Evolutionary conservation across 2,329 filamentous ascomycete species (phyloP).

Genomic region (Dactylonectria estremocensis): DNA sequence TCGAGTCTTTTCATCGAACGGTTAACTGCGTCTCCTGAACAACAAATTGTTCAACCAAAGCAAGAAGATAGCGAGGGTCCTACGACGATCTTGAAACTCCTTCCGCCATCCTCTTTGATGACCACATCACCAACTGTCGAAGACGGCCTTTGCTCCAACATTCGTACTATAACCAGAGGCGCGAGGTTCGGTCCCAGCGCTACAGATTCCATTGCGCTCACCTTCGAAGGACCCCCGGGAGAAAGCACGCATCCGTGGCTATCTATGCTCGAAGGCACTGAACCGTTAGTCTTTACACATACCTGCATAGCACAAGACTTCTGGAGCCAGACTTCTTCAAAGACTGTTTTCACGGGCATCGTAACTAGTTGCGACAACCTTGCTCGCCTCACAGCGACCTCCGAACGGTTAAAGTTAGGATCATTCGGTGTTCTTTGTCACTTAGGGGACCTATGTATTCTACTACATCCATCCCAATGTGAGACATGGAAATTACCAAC

Average conservation of each 20-base stretch:
- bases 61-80: slow-evolving; percentile 5
- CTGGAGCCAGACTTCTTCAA: slow-evolving; percentile 26
- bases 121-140: background rate
- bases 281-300: slow-evolving; percentile 53
- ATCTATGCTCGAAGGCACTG: slow-evolving; percentile 42
- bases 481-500: slow-evolving; percentile 51
- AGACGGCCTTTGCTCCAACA: slow-evolving; percentile 4
- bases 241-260: slow-evolving; percentile 44
- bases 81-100: background rate
- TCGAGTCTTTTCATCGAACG: slow-evolving; percentile 45
- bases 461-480: slow-evolving; percentile 58
- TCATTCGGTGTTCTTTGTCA: slow-evolving; percentile 56
- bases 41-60: background rate
- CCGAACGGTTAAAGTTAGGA: slow-evolving; percentile 54
- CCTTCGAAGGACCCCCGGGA: slow-evolving; percentile 25
- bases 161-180: slow-evolving; percentile 27
- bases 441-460: slow-evolving; percentile 52
- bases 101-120: slow-evolving; percentile 6
- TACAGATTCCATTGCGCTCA: slow-evolving; percentile 29
- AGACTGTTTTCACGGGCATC: slow-evolving; percentile 41
- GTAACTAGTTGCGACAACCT: slow-evolving; percentile 32
- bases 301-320: slow-evolving; percentile 54
- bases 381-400: slow-evolving; percentile 47
- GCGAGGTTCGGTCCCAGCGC: slow-evolving; percentile 38
- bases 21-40: background rate